Evolutionary conservation across 192 early-diverging fungal species (phyloP).

Genomic region (Coemansia sp.): DNA sequence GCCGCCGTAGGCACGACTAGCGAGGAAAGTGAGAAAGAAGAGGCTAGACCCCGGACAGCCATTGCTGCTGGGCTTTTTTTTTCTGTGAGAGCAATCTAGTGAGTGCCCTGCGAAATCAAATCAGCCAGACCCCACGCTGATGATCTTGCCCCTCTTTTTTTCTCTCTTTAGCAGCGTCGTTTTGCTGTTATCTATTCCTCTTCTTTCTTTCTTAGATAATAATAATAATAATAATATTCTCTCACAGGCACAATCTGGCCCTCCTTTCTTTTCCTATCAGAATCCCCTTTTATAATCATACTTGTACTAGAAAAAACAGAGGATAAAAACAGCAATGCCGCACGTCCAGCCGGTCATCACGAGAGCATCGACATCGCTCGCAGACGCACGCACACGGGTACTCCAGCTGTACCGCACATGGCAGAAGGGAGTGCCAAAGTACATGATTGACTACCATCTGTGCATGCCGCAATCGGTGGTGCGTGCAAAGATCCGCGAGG

Average conservation of each 20-base stretch:
- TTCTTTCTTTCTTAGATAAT: background rate
- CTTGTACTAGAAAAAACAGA: too few species aligned
- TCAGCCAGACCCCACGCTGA: too few species aligned
- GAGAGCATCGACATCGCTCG: slow-evolving; percentile 59
- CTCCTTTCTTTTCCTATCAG: too few species aligned
- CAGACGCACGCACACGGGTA: slow-evolving; percentile 63
- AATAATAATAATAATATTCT: background rate
- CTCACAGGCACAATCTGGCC: too few species aligned
- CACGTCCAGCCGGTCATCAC: slow-evolving; percentile 45
- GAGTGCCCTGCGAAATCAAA: too few species aligned
- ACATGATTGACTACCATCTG: slow-evolving; percentile 72
- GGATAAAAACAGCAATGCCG: slow-evolving; percentile 34
- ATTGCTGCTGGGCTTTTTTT: too few species aligned
- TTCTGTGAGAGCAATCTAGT: too few species aligned
- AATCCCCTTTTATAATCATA: too few species aligned
- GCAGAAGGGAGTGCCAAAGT: slow-evolving; percentile 65
- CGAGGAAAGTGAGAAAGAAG: too few species aligned
- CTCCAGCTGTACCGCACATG: slow-evolving; percentile 72
- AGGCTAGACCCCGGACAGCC: too few species aligned
- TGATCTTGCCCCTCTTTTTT: too few species aligned
- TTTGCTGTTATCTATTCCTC: slow-evolving; percentile 4
- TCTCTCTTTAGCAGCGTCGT: too few species aligned
- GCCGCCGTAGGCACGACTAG: slow-evolving; percentile 24
- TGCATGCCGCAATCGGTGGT: slow-evolving; percentile 70
- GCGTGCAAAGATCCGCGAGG: slow-evolving; percentile 81